Conservation (phyloP, 768 basidiomycete genomes). For the Lyophyllum semitale region DNA sequence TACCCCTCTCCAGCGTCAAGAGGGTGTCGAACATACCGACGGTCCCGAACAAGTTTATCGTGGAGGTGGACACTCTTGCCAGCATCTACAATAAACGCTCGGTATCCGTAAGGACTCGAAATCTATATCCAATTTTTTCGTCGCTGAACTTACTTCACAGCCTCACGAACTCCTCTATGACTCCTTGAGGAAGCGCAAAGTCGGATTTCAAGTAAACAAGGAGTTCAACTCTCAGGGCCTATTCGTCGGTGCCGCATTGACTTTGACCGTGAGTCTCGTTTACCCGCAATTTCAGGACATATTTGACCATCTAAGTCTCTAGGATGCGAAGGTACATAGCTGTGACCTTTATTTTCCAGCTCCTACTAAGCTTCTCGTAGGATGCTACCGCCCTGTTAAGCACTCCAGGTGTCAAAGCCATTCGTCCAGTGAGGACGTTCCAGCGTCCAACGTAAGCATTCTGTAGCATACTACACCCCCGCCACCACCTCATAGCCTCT, state of each 20-base stretch:
- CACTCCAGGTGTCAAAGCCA: slow-evolving; percentile 54
- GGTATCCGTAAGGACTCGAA: slow-evolving; percentile 12
- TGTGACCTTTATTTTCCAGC: neutral
- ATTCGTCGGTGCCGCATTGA: slow-evolving; percentile 61
- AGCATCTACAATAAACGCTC: slow-evolving; percentile 38
- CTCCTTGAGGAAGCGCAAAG: slow-evolving; percentile 41
- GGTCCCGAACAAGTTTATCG: slow-evolving; percentile 55
- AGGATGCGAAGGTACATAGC: slow-evolving; percentile 28
- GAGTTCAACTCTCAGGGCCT: slow-evolving; percentile 55
- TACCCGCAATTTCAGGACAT: neutral
- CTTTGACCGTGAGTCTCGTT: slow-evolving; percentile 38
- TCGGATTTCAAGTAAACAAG: slow-evolving; percentile 47
- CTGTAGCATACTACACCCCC: neutral
- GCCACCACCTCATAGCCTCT: neutral
- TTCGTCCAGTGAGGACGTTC: slow-evolving; percentile 53
- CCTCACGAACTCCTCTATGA: slow-evolving; percentile 54
- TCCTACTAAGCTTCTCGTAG: slow-evolving; percentile 26
- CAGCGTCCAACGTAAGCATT: slow-evolving; percentile 41
- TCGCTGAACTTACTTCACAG: slow-evolving; percentile 24
- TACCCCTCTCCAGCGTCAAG: slow-evolving; percentile 40
- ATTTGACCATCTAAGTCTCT: neutral
- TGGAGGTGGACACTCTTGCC: slow-evolving; percentile 50
- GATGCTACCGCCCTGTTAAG: slow-evolving; percentile 46
- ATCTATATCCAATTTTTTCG: neutral
- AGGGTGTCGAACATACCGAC: slow-evolving; percentile 35